Percentiles rank a stretch among this genome's conserved stretches.
Conservation (phyloP, 805 yeast genomes). For the Isabelozyma heimii region DNA sequence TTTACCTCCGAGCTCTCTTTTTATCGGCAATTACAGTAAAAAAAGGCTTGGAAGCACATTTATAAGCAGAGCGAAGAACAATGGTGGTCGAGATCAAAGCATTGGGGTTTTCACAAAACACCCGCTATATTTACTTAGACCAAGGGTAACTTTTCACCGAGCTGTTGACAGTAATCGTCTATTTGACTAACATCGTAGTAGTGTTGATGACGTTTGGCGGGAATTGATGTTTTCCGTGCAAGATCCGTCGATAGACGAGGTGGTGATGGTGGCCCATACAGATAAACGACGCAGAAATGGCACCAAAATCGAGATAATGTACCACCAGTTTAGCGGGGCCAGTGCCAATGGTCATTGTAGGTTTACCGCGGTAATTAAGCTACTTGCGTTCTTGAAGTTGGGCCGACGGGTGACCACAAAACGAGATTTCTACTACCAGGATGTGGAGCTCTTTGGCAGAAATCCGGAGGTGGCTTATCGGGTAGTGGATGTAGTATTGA, state of each 20-base stretch:
- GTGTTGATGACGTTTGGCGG: neutral
- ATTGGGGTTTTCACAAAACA: neutral
- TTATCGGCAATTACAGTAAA: neutral
- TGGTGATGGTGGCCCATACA: neutral
- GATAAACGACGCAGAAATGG: neutral
- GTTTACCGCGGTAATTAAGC: neutral
- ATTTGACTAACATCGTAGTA: too few species aligned
- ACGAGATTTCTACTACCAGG: conserved; percentile 59
- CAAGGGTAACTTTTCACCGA: neutral
- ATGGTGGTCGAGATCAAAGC: neutral
- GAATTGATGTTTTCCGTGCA: neutral
- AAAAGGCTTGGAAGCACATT: too few species aligned
- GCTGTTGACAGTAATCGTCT: too few species aligned
- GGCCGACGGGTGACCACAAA: conserved; percentile 31
- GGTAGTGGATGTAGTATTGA: neutral
- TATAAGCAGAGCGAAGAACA: too few species aligned
- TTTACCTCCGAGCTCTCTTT: too few species aligned
- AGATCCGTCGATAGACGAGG: neutral
- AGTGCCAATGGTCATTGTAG: neutral
- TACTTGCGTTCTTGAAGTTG: neutral
- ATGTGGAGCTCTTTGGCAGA: conserved; percentile 46
- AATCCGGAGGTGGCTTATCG: neutral
- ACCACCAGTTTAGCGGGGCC: neutral
- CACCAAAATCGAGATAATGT: neutral
- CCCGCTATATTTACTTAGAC: neutral